Base-by-base conservation (phyloP, 345 rosid species). In the Hibiscus trionum region DNA sequence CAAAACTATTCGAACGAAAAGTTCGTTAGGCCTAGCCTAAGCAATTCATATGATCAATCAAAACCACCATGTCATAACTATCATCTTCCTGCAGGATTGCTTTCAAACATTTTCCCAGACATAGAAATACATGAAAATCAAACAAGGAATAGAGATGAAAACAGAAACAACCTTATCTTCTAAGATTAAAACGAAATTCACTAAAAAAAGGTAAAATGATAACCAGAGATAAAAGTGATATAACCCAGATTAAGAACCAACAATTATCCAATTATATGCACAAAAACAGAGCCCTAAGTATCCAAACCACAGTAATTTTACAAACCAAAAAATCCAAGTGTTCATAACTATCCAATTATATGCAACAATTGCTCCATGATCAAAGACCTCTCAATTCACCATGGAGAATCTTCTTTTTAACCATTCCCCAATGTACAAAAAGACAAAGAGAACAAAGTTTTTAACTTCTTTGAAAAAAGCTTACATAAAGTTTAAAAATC, bases 401-500 rank as follows among this genome's bases (percentile, higher is more conserved):
- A 39, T 10, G 53, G 17, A 50, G 56, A 68, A 67, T 67, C 58
- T 49, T 26, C 53, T 39, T 47, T 47, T 47, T 47, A 14, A 75
- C 70, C 67, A 72, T 84, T 72, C 81, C 70, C 77, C 76, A 60
- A 70, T 53, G 35, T 53, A 64, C 77, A 80, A 77, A 80, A 82
- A 62, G 76, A 85, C 85, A 50, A 39, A 50, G 81, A 85, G 66
- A 64, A 77, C 14, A 77, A 85, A 77, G 78, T 76, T 76, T 80
- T 78, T 4, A 80, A 76, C 82, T 81, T 86, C 79, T 61, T 79
- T 58, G 61, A 11, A 86, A 42, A 70, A 84, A 83, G 88, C 78
- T 84, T 72, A 63, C 72, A 84, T 61, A 76, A 76, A 77, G 79
- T 80, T 77, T 81, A 74, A 80, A 80, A 84, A 44, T 11, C 42